These are phyloP conservation scores for Gonium pectorale DNA, from an alignment of 139 green algal genomes.

Conservation along the genomic window DNA sequence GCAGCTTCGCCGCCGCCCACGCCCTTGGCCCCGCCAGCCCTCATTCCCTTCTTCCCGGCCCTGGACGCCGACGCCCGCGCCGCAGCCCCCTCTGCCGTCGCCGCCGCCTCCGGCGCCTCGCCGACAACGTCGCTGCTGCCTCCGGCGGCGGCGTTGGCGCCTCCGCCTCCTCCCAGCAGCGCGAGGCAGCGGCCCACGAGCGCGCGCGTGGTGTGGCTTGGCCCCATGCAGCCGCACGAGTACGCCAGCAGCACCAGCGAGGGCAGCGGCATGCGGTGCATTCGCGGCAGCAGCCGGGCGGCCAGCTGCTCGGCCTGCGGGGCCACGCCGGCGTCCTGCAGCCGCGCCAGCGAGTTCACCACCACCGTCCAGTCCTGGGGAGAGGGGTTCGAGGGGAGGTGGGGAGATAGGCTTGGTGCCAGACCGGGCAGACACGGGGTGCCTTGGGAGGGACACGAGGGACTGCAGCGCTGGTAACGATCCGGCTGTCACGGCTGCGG, in stretches of 20 bases:
- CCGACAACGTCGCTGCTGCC: not conserved
- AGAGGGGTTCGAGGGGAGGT: no score
- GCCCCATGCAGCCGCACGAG: conserved; percentile 33
- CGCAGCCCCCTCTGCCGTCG: not conserved
- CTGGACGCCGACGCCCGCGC: not conserved
- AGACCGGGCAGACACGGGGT: not conserved
- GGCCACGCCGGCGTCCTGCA: not conserved
- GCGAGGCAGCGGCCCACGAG: not conserved
- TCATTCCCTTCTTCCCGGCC: not conserved
- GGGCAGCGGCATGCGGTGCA: conserved; percentile 27
- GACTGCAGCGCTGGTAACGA: no score
- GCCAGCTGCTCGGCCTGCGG: conserved; percentile 12
- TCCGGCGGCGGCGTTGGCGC: not conserved
- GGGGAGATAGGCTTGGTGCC: not conserved
- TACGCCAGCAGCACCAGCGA: conserved; percentile 28
- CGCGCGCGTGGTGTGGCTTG: not conserved
- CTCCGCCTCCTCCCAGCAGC: not conserved
- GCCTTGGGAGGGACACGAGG: no score
- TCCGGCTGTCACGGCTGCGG: no score
- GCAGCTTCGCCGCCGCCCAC: not conserved
- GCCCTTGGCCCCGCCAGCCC: not conserved
- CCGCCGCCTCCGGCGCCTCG: not conserved
- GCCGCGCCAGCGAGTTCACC: conserved; percentile 24
- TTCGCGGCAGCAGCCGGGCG: conserved; percentile 16
- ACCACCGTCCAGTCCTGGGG: conserved; percentile 57